Percentiles rank a stretch among this genome's conserved stretches.
phyloP scores from a whole-genome alignment of 805 yeast species.

The Saccharomycopsis schoenii region DNA sequence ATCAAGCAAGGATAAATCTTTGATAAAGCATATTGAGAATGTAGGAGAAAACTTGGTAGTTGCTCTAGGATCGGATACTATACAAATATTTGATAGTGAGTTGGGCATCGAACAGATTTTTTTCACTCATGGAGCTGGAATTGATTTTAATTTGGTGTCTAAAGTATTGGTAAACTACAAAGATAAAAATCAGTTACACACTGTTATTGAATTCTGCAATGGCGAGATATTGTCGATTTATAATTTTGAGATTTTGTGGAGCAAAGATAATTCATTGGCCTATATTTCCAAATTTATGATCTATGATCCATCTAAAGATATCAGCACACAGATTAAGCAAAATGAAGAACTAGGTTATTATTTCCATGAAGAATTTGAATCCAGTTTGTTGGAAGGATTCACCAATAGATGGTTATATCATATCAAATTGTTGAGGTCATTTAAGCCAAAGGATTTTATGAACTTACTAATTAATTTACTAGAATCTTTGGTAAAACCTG shows the following conservation, averaged over 20 bases:
- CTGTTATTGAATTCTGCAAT: constrained; percentile 2
- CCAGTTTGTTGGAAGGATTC: constrained; percentile 22
- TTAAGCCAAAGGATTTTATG: constrained; percentile 6
- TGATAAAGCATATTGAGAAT: constrained; percentile 7
- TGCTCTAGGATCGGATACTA: constrained; percentile 13
- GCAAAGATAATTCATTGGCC: constrained; percentile 34
- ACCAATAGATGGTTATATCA: constrained; percentile 22
- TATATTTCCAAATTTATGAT: constrained; percentile 29
- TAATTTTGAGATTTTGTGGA: constrained; percentile 28
- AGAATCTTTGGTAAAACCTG: constrained; percentile 10
- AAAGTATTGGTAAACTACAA: neutral
- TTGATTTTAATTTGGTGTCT: neutral
- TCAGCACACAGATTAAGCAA: constrained; percentile 6
- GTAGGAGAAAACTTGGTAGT: constrained; percentile 20
- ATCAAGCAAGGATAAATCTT: constrained; percentile 1
- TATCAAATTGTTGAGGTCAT: constrained; percentile 19
- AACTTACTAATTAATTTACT: constrained; percentile 5
- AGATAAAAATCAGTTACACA: neutral
- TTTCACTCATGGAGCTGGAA: constrained; percentile 3
- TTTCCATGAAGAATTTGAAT: constrained; percentile 18
- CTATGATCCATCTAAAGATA: constrained; percentile 20
- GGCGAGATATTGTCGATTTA: constrained; percentile 14
- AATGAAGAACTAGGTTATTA: neutral
- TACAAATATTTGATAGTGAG: constrained; percentile 21
- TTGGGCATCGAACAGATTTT: constrained; percentile 14